Conservation (phyloP, 2,329 filamentous ascomycete genomes). For the Macroventuria anomochaeta region DNA sequence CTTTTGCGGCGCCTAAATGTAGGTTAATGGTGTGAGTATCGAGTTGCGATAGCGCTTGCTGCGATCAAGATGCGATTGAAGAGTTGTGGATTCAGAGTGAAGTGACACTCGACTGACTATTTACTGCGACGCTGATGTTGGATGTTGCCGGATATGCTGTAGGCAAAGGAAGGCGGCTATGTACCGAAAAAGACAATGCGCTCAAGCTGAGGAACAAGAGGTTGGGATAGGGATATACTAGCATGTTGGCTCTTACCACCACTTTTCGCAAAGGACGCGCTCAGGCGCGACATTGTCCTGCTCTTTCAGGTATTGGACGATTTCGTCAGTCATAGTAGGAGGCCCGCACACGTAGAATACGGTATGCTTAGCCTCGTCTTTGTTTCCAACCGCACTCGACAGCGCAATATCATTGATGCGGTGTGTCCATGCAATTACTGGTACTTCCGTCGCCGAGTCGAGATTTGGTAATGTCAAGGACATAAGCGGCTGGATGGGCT, state of each 20-base stretch:
- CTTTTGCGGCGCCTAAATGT: conserved; percentile 37
- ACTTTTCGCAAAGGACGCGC: conserved; percentile 58
- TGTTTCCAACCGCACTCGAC: conserved; percentile 47
- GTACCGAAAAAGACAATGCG: conserved; percentile 11
- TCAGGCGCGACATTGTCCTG: conserved; percentile 49
- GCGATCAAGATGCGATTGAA: conserved; percentile 2
- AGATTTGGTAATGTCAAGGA: conserved; percentile 40
- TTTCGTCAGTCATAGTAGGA: conserved; percentile 56
- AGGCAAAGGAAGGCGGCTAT: not conserved
- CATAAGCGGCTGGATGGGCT: conserved; percentile 43
- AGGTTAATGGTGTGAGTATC: conserved; percentile 30
- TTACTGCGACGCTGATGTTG: conserved; percentile 10
- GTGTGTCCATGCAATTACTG: conserved; percentile 41
- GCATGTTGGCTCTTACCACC: conserved; percentile 52
- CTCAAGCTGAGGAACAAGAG: conserved; percentile 5
- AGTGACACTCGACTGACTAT: conserved; percentile 20
- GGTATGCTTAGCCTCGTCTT: conserved; percentile 45
- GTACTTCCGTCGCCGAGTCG: conserved; percentile 38
- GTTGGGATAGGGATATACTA: conserved; percentile 6
- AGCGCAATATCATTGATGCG: conserved; percentile 49
- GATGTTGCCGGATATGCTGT: conserved; percentile 9
- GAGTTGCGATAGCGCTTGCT: conserved; percentile 29
- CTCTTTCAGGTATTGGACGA: conserved; percentile 50
- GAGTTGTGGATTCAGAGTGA: conserved; percentile 19
- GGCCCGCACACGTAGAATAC: conserved; percentile 59